Base-by-base conservation (phyloP, 2,329 filamentous ascomycete genomes). In the Cladosporium velox region DNA sequence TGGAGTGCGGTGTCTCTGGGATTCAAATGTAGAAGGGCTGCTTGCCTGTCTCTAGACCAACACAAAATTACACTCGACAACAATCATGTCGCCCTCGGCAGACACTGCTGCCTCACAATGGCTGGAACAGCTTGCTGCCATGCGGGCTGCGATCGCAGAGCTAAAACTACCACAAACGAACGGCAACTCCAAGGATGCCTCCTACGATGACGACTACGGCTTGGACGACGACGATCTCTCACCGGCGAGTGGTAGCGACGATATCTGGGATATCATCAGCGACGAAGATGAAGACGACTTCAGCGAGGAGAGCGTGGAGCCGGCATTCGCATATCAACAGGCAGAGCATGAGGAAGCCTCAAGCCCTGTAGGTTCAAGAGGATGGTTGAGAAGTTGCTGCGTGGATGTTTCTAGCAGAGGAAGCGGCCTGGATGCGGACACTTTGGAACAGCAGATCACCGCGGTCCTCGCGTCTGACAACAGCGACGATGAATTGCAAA, bases 181-280 rank as follows among this genome's bases (percentile, higher is more conserved):
- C 69, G 77, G 81, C 34, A 77, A 80, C 54, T 74, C 79, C 47
- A 80, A 81, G 57, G 76, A 80, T 58, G 32, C 65, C 32, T 51
- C 65, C 41, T 64, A 67, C 57, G 51, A 44, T 18, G 65, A 66
- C 21, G 66, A 66, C 14, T 62, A 68, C 35, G 83, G 89, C 52
- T 79, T 89, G 60, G 88, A 91, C 68, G 87, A 92, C 10, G 89
- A 91, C 38, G 84, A 87, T 57, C 79, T 86, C 26, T 85, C 84
- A 3, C 85, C 82, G 4, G 86, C 86, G 5, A 87, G 86, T 52
- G 87, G 86, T 21, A 86, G 87, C 5, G 91, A 94, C 66, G 93
- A 97, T 78, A 89, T 97, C 11, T 97, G 94, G 94, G 93, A 97
- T 76, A 88, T 96, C 66, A 92, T 96, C 74, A 92, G 89, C 67